Evolutionary conservation across 73 alveolate genomes (phyloP).

Genomic region (Paramecium bursaria): DNA sequence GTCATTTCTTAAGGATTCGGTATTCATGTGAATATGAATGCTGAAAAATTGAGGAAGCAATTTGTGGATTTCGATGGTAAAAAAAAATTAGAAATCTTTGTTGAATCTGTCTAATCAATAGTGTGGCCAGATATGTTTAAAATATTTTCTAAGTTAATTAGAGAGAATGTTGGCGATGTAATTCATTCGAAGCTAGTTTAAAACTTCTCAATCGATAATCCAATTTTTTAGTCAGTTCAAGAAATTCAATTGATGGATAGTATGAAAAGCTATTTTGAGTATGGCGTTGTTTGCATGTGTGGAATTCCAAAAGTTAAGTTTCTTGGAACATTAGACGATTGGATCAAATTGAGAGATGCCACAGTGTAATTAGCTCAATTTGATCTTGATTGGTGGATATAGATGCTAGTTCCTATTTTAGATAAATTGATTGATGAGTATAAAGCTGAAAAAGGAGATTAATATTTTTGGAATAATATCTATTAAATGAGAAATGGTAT

Average conservation of each 20-base stretch:
- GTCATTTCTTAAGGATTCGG: slow-evolving; percentile 33
- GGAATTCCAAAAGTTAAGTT: slow-evolving; percentile 58
- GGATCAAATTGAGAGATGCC: slow-evolving; percentile 5
- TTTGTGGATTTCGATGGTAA: slow-evolving; percentile 67
- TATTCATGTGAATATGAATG: slow-evolving; percentile 20
- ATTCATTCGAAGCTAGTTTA: slow-evolving; percentile 1
- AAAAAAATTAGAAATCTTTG: slow-evolving; percentile 14
- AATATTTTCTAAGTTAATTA: slow-evolving; percentile 25
- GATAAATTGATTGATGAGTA: slow-evolving; percentile 13
- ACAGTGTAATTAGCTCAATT: background rate
- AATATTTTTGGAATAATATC: slow-evolving; percentile 55
- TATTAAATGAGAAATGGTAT: background rate
- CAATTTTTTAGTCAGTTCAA: background rate
- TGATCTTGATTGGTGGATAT: slow-evolving; percentile 31
- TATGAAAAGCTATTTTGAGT: slow-evolving; percentile 50
- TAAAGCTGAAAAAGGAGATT: slow-evolving; percentile 18
- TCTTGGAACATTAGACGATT: slow-evolving; percentile 18
- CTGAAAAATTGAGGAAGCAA: slow-evolving; percentile 58
- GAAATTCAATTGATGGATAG: slow-evolving; percentile 62
- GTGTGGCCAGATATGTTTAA: slow-evolving; percentile 49
- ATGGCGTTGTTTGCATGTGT: slow-evolving; percentile 42
- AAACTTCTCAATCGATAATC: slow-evolving; percentile 25
- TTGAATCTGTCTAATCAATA: slow-evolving; percentile 15
- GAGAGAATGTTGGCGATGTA: slow-evolving; percentile 41
- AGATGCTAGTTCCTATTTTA: slow-evolving; percentile 15